These are phyloP conservation scores for Colletotrichum spaethianum DNA, from an alignment of 2,329 filamentous ascomycete species.

Conservation along the genomic window DNA sequence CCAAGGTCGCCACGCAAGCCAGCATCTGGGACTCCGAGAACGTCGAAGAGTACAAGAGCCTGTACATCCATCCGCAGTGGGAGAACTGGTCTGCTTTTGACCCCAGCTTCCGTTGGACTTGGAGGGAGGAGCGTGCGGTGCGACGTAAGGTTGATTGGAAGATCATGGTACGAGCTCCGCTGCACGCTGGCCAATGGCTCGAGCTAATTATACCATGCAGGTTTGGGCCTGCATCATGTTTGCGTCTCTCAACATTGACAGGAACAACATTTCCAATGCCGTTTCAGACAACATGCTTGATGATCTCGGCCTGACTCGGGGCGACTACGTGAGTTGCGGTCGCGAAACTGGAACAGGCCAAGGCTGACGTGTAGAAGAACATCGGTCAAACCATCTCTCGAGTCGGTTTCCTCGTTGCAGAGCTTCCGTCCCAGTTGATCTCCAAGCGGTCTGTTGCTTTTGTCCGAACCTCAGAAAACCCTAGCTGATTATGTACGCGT, in stretches of 20 bases:
- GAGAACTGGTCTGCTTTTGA: slow-evolving; percentile 54
- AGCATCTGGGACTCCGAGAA: slow-evolving; percentile 56
- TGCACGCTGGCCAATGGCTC: slow-evolving; percentile 47
- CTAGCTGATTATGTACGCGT: neutral
- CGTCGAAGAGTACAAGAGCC: slow-evolving; percentile 52
- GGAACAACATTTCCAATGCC: slow-evolving; percentile 46
- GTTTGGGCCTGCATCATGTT: slow-evolving; percentile 51
- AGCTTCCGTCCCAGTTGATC: slow-evolving; percentile 73
- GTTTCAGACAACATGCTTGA: slow-evolving; percentile 55
- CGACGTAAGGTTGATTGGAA: slow-evolving; percentile 50
- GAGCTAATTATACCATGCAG: neutral
- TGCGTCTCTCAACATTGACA: slow-evolving; percentile 45
- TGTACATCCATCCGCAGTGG: slow-evolving; percentile 54
- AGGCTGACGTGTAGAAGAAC: slow-evolving; percentile 54
- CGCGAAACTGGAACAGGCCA: neutral
- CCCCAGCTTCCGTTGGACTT: slow-evolving; percentile 51
- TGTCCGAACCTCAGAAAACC: accelerated
- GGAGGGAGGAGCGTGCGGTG: slow-evolving; percentile 49
- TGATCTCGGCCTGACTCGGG: slow-evolving; percentile 51
- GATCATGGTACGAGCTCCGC: slow-evolving; percentile 49
- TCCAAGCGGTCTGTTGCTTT: slow-evolving; percentile 65
- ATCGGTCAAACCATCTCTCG: slow-evolving; percentile 69
- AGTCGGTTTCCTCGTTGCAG: slow-evolving; percentile 68
- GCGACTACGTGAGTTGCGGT: slow-evolving; percentile 48
- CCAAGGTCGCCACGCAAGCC: slow-evolving; percentile 52